Evolutionary conservation across 1,284 basidiomycete genomes (phyloP), one percentile per base, ranked within the genome.

Genomic region (Neotropicomus parvogracilis): DNA sequence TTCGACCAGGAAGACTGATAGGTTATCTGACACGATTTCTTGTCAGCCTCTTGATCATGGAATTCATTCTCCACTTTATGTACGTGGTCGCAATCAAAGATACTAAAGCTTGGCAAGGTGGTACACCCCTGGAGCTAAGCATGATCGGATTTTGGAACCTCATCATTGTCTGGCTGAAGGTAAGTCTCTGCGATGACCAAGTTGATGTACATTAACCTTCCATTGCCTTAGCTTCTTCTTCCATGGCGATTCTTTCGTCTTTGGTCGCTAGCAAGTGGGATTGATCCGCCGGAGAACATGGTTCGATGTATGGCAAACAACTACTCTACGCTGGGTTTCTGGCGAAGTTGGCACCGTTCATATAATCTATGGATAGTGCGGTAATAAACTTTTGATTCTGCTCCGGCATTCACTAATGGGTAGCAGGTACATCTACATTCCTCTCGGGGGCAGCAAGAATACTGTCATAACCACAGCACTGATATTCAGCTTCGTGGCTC

Each of bases 91-190:
- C 94, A 6, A 97, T 98, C 73, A 98, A 98, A 68, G 92, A 97
- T 59, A 73, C 81, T 0, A 79, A 79, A 36, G 88, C 88, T 1
- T 90, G 86, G 87, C 58, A 66, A 0, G 88, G 85, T 1, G 78
- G 85, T 58, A 80, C 82, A 0, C 85, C 93, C 0, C 80, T 87
- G 11, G 80, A 98, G 64, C 78, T 99, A 19, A 83, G 83, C 58
- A 90, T 98, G 88, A 83, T 98, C 37, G 94, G 95, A 0, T 95
- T 97, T 63, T 99, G 95, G 97, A 98, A 97, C 65, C 75, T 98
- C 48, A 88, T 97, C 37, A 77, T 97, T 35, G 91, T 98, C 0
- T 99, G 97, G 95, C 74, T 98, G 13, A 99, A 99, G 80, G 93
- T 92, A 58, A 16, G 73, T 55, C 45, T 10, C 49, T 40, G 26